These are phyloP conservation scores for Sporobolomyces pararoseus DNA, from an alignment of 768 basidiomycete species.

Conservation along the genomic window DNA sequence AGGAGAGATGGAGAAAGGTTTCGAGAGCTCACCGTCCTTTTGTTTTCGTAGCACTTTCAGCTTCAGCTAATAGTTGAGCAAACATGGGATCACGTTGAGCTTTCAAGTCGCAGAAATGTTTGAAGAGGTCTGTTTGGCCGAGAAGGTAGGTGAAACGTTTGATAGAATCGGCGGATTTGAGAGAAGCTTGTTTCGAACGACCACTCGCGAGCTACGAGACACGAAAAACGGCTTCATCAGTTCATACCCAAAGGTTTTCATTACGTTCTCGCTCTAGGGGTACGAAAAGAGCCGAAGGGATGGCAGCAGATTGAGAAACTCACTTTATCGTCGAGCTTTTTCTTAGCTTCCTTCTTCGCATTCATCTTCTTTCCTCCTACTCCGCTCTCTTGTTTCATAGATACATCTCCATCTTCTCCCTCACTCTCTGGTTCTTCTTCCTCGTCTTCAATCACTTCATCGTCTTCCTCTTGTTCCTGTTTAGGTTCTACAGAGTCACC, in stretches of 20 bases:
- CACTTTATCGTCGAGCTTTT: slow-evolving; percentile 28
- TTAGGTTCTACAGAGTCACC: slow-evolving; percentile 59
- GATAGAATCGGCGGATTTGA: slow-evolving; percentile 81
- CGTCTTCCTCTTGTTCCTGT: slow-evolving; percentile 63
- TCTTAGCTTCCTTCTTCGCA: slow-evolving; percentile 29
- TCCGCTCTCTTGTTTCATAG: slow-evolving; percentile 35
- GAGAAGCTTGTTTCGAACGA: slow-evolving; percentile 25
- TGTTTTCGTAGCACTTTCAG: slow-evolving; percentile 69
- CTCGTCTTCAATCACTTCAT: slow-evolving; percentile 56
- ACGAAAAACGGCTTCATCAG: no score
- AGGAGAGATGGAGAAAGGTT: not conserved
- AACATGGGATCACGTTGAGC: slow-evolving; percentile 88
- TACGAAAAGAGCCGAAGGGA: no score
- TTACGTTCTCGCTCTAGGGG: no score
- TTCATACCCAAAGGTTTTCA: no score
- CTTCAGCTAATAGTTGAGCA: slow-evolving; percentile 72
- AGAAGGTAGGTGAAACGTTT: slow-evolving; percentile 97
- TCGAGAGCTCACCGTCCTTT: slow-evolving; percentile 49
- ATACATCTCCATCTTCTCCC: slow-evolving; percentile 51
- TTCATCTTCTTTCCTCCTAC: slow-evolving; percentile 22
- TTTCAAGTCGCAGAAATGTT: slow-evolving; percentile 97
- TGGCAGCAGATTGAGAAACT: not conserved
- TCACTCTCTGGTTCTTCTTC: slow-evolving; percentile 50
- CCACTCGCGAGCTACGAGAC: slow-evolving; percentile 20
- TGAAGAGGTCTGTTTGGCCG: slow-evolving; percentile 95